These are phyloP conservation scores for Isabelozyma pseudorhagii DNA, from an alignment of 805 yeast species.

Conservation along the genomic window DNA sequence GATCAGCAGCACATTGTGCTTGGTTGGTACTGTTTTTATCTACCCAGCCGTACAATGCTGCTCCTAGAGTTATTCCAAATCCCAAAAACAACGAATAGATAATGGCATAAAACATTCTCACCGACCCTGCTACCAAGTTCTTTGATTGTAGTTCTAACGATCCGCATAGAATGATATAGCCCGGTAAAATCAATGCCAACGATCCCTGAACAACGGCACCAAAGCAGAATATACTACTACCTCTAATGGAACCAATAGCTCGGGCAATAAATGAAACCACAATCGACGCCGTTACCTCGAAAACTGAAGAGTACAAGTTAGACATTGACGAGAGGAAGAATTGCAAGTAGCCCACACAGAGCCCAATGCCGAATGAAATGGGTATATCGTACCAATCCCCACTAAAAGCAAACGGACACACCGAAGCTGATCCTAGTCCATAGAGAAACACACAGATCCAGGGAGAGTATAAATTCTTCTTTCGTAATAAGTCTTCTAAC, in stretches of 20 bases:
- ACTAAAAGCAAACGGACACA: constrained; percentile 86
- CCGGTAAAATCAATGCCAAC: constrained; percentile 86
- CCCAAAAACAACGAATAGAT: constrained; percentile 88
- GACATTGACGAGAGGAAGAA: constrained; percentile 78
- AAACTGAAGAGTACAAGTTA: constrained; percentile 80
- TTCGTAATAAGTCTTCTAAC: constrained; percentile 63
- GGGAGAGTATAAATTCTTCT: constrained; percentile 62
- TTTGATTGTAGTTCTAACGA: constrained; percentile 87
- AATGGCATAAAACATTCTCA: constrained; percentile 94
- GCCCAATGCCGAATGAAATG: constrained; percentile 73
- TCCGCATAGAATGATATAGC: constrained; percentile 90
- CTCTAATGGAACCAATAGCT: constrained; percentile 79
- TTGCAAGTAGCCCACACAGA: constrained; percentile 79
- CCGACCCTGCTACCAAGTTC: constrained; percentile 90
- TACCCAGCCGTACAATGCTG: constrained; percentile 94
- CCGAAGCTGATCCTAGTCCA: constrained; percentile 76
- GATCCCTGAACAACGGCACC: constrained; percentile 89
- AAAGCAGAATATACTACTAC: constrained; percentile 71
- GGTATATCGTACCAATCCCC: constrained; percentile 90
- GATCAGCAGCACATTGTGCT: constrained; percentile 50
- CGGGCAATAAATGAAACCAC: constrained; percentile 84
- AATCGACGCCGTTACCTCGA: constrained; percentile 86
- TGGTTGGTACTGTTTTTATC: constrained; percentile 66
- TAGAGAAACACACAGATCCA: constrained; percentile 81
- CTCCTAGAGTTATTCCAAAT: constrained; percentile 91